Evolutionary conservation across 345 rosid species (phyloP).

Genomic region (Euphorbia peplus): DNA sequence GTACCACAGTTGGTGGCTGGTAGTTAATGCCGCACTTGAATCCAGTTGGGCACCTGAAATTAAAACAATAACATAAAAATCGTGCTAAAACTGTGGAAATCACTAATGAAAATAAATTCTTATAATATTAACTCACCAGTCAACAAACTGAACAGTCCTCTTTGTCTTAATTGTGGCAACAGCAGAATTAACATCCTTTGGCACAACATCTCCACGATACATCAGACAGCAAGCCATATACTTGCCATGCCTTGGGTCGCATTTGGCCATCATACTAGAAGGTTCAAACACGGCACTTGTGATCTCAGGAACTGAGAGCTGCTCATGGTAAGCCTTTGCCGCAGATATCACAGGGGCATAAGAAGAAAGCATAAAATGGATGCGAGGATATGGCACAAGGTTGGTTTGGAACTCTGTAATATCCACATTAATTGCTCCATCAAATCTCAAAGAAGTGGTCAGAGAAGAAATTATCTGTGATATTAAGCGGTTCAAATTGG

Average conservation of each 20-base stretch:
- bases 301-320: conserved; percentile 72
- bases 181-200: conserved; percentile 79
- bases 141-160: conserved; percentile 77
- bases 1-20: conserved; percentile 81
- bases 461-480: conserved; percentile 74
- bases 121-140: conserved; percentile 50
- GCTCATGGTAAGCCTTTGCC: conserved; percentile 79
- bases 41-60: conserved; percentile 77
- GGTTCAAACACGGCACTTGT: conserved; percentile 79
- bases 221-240: conserved; percentile 86
- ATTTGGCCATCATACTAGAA: conserved; percentile 83
- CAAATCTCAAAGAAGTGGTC: conserved; percentile 76
- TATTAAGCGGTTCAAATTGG: conserved; percentile 71
- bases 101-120: neutral
- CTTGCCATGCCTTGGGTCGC: conserved; percentile 85
- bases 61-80: neutral
- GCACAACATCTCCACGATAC: conserved; percentile 82
- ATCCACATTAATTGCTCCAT: conserved; percentile 83
- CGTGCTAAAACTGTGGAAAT: neutral
- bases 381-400: conserved; percentile 80
- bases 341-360: conserved; percentile 80
- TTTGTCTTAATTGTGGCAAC: conserved; percentile 74
- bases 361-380: conserved; percentile 86
- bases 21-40: conserved; percentile 85
- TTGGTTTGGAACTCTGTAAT: conserved; percentile 78